Conservation (phyloP, 2,329 filamentous ascomycete species). For the Botryotinia narcissicola region DNA sequence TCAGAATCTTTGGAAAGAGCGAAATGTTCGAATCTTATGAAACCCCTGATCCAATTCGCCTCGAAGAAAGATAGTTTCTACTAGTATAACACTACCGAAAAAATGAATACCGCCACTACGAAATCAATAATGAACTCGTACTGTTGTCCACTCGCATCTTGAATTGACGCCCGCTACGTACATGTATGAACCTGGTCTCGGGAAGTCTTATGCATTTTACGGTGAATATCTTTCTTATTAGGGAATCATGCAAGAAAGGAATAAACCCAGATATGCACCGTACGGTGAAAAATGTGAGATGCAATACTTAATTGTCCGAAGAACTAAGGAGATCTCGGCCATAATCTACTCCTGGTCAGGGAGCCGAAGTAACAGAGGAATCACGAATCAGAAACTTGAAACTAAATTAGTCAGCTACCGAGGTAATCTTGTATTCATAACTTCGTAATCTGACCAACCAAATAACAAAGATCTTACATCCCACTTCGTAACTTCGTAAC, state of each 20-base stretch:
- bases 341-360: not conserved
- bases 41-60: not conserved
- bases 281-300: not conserved
- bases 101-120: not conserved
- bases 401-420: constrained; percentile 9
- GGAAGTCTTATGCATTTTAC: not conserved
- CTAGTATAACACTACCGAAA: not conserved
- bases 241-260: not conserved
- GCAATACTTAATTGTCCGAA: not conserved
- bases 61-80: not conserved
- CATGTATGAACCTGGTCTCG: not conserved
- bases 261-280: not conserved
- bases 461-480: constrained; percentile 8
- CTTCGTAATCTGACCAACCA: constrained; percentile 22
- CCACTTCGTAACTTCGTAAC: not conserved
- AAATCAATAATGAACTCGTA: constrained; percentile 4
- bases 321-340: not conserved
- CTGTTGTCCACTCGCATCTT: constrained; percentile 6
- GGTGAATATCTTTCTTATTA: not conserved
- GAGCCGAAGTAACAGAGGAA: not conserved
- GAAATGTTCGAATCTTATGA: not conserved
- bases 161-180: not conserved
- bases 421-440: not conserved
- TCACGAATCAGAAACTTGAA: constrained; percentile 1
- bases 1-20: not conserved